Base-by-base conservation (phyloP, 208 protist species). In the Blastocrithidia nonstop region DNA sequence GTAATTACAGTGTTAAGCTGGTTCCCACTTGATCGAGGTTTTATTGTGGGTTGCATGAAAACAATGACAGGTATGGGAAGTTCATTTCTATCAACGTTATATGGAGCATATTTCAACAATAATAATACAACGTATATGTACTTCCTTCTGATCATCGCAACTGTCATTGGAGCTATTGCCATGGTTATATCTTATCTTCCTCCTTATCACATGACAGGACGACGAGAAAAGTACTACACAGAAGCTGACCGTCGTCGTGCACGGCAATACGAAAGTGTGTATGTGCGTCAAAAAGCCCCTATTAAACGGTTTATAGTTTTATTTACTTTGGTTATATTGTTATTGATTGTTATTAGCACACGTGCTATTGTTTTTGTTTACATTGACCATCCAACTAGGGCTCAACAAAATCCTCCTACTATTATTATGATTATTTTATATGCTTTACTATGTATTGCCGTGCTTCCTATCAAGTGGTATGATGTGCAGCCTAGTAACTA, bases 11-110 rank as follows among this genome's bases (percentile, higher is more conserved):
- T 59, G n/a, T 43, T 74, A 20, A 67, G 59, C 32, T 69, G 61
- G 60, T 74, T 74, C 27, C 66, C 66, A 9, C 37, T 74, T 17
- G 60, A 69, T 35, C 66, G 66, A 25, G 66, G 66, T 9, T 41
- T 65, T 11, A 49, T 74, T 2, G 50, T 74, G 21, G 66, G 53
- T 0, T 54, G 50, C 22, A 55, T 56, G 32, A 74, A 74, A 43
- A 68, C 66, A 11, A 64, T 62, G 33, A 68, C 52, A n/a, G 66
- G 66, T 22, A 42, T 74, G 13, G 54, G 60, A 23, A 31, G 53
- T 15, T 60, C 66, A 36, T 50, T 74, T 27, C 52, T 74, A 25
- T 48, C 60, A 15, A 68, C 60, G 8, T 17, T 67, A 9, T 68
- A 69, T 45, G 46, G 39, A 16, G 57, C 56, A 7, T 74, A 66